phyloP scores from a whole-genome alignment of 2,329 filamentous ascomycete species.

The Xylaria polymorpha region DNA sequence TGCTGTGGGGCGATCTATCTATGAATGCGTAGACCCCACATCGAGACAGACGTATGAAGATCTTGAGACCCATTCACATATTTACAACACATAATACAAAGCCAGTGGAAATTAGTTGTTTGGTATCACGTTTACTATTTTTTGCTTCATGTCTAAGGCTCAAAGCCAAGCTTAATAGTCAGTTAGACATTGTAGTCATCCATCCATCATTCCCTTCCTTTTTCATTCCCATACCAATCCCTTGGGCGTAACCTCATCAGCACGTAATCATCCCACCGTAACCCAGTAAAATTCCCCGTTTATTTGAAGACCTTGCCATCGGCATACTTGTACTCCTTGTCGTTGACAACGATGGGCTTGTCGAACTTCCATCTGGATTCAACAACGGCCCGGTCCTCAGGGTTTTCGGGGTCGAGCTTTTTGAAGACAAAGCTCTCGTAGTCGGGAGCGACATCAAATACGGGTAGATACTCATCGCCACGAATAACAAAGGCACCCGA shows the following conservation, averaged over 20 bases:
- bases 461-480: conserved; percentile 84
- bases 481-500: conserved; percentile 95
- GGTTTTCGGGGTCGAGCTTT: conserved; percentile 91
- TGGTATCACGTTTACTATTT: conserved; percentile 41
- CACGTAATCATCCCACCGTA: conserved; percentile 43
- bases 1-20: no score
- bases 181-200: conserved; percentile 20
- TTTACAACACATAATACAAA: background rate
- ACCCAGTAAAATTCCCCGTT: conserved; percentile 49
- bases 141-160: conserved; percentile 20
- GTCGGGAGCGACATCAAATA: conserved; percentile 97
- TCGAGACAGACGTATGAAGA: background rate
- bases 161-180: conserved; percentile 14
- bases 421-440: conserved; percentile 95
- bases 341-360: conserved; percentile 79
- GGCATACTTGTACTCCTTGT: conserved; percentile 89
- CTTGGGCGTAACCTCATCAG: conserved; percentile 44
- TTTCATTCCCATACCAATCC: conserved; percentile 32
- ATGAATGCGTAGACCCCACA: background rate
- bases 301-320: conserved; percentile 99
- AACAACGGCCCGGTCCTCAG: conserved; percentile 86
- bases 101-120: background rate
- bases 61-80: background rate
- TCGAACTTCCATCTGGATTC: conserved; percentile 94
- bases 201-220: conserved; percentile 30